Conservation (phyloP, 352 stramenopile genomes). For the Pythium dissotocum region DNA sequence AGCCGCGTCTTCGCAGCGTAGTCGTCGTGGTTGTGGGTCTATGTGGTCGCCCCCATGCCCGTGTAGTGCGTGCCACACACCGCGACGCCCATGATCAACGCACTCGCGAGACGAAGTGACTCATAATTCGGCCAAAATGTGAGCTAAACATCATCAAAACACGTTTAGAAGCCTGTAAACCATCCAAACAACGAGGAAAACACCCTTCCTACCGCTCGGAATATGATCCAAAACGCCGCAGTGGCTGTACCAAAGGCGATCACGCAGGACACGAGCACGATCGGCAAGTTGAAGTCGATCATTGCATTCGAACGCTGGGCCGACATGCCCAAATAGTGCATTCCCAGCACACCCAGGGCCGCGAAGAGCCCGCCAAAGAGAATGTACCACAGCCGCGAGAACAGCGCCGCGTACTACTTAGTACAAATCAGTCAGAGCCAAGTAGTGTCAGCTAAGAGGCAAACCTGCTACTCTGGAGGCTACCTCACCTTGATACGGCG, state of each 20-base stretch:
- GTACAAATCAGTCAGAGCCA: neutral
- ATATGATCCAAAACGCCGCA: slow-evolving; percentile 72
- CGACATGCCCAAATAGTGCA: slow-evolving; percentile 75
- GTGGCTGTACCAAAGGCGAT: slow-evolving; percentile 63
- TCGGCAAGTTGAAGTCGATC: slow-evolving; percentile 37
- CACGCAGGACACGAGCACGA: slow-evolving; percentile 50
- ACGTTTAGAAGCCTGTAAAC: neutral
- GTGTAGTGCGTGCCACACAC: slow-evolving; percentile 68
- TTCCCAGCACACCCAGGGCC: slow-evolving; percentile 59
- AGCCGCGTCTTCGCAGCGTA: slow-evolving; percentile 27
- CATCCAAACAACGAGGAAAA: neutral
- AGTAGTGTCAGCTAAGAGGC: neutral
- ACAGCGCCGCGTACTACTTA: slow-evolving; percentile 6
- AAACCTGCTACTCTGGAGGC: neutral
- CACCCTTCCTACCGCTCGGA: slow-evolving; percentile 45
- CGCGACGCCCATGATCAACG: slow-evolving; percentile 67
- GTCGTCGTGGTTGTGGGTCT: slow-evolving; percentile 40
- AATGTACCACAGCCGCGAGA: slow-evolving; percentile 48
- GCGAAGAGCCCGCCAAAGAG: slow-evolving; percentile 50
- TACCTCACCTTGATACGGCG: slow-evolving; percentile 22
- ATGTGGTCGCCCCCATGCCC: slow-evolving; percentile 56
- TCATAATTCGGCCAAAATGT: slow-evolving; percentile 66
- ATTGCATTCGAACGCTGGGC: slow-evolving; percentile 52
- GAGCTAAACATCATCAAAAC: slow-evolving; percentile 28
- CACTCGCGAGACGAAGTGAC: slow-evolving; percentile 50